These are phyloP conservation scores for Beta corolliflora DNA, from an alignment of 179 eudicot species.

Conservation along the genomic window DNA sequence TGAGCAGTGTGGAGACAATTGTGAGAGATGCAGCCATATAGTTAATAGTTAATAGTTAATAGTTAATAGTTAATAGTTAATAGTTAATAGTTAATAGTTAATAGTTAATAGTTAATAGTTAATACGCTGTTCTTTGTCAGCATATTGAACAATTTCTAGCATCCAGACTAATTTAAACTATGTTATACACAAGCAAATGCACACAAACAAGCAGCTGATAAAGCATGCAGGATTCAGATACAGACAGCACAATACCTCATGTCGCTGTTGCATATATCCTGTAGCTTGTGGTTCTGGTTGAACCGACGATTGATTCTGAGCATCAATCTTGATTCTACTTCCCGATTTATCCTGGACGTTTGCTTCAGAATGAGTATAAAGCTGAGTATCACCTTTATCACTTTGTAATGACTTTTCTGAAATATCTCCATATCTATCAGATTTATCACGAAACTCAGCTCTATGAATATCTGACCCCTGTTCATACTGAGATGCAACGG, in stretches of 20 bases:
- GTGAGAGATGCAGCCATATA: neutral
- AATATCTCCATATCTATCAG: conserved; percentile 41
- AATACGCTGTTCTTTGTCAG: neutral
- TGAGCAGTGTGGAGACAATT: neutral
- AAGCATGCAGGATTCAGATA: conserved; percentile 5
- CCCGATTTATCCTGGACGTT: conserved; percentile 35
- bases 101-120: neutral
- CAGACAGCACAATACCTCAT: conserved; percentile 46
- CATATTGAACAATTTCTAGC: neutral
- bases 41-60: too few species aligned
- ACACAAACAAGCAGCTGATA: neutral
- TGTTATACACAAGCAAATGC: neutral
- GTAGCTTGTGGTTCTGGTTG: conserved; percentile 39
- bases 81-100: too few species aligned
- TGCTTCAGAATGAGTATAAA: conserved; percentile 28
- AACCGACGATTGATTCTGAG: conserved; percentile 31
- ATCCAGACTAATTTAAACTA: neutral
- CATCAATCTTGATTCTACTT: conserved; percentile 32
- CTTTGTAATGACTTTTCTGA: conserved; percentile 45
- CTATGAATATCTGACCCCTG: conserved; percentile 34
- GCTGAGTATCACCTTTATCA: conserved; percentile 49
- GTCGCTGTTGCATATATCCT: conserved; percentile 44
- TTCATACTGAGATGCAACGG: conserved; percentile 28
- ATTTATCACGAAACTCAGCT: conserved; percentile 37
- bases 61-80: too few species aligned